Base-by-base conservation (phyloP, 768 basidiomycete species). In the Leccinum rimulosum region DNA sequence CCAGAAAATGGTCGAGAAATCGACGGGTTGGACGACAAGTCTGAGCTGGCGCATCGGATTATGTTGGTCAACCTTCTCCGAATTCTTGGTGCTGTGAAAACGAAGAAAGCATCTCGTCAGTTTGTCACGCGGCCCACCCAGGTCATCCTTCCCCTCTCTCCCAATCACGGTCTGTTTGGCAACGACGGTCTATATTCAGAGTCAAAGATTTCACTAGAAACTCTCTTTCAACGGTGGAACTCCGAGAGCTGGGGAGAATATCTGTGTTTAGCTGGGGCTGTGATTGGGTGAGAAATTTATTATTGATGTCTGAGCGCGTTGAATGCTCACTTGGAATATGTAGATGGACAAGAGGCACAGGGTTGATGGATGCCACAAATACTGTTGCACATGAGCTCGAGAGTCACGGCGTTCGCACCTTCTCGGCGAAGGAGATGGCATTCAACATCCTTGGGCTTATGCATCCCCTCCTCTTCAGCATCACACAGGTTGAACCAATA, bases 241-340 rank as follows among this genome's bases (percentile, higher is more conserved):
- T 95, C 96, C 1, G 97, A 99, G 75, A 95, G 92, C 74, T 99
- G 97, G 97, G 96, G 96, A 59, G 95, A 98, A 76, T 98, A 99
- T 73, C 83, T 99, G 33, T 97, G 97, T 76, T 83, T 99, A 54
- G 95, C 95, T 49, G 97, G 97, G 52, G 96, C 97, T 40, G 96
- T 99, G 62, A 98, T 99, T 64, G 97, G 95, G 93, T 92, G 74
- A 61, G 89, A 70, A 51, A 51, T 45, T 58, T 38, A 50, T 49
- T 49, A 27, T 55, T 43, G 63, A 30, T 56, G 17, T 65, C 51
- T 57, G 56, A 59, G 52, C 55, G 53, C 30, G 14, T n/a, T 35
- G 8, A 45, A 40, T 56, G 10, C 59, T 69, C 15, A 69, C 47
- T 27, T 49, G 4, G 8, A 49, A 31, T 27, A 47, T 60, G 3